Percentiles rank a stretch among this genome's conserved stretches.
These are phyloP conservation scores for Dimocarpus longan DNA, from an alignment of 345 rosid genomes.

Conservation along the genomic window DNA sequence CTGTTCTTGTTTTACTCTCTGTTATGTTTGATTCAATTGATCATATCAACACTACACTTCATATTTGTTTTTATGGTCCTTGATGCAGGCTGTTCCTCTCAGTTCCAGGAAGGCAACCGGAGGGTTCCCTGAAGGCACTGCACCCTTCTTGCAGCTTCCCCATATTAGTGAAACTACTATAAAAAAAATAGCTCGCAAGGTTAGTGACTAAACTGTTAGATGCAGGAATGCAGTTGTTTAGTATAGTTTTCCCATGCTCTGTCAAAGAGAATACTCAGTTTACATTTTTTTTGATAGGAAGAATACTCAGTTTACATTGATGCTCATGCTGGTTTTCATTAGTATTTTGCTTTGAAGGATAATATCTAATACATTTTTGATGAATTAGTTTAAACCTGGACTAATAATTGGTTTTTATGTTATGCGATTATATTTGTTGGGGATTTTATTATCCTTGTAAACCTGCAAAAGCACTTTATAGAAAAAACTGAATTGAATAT, in stretches of 20 bases:
- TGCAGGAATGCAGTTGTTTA: constrained; percentile 12
- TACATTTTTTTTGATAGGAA: too few species aligned
- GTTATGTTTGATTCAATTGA: not conserved
- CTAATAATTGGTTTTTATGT: constrained; percentile 2
- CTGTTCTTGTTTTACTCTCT: not conserved
- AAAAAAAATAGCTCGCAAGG: constrained; percentile 96
- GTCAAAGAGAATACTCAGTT: not conserved
- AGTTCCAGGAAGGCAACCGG: constrained; percentile 90
- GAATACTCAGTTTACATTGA: not conserved
- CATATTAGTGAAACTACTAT: constrained; percentile 76
- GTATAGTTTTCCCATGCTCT: not conserved
- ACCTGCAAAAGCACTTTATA: not conserved
- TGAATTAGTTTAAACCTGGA: not conserved
- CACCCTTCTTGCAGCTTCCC: constrained; percentile 95
- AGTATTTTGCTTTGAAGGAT: not conserved
- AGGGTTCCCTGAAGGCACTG: constrained; percentile 85
- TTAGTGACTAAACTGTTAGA: constrained; percentile 19
- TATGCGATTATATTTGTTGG: not conserved
- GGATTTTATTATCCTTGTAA: not conserved
- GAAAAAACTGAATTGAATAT: not conserved
- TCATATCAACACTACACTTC: constrained; percentile 6
- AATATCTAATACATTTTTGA: not conserved
- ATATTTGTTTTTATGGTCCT: constrained; percentile 16
- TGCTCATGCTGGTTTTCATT: not conserved
- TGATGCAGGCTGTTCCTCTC: constrained; percentile 91